Conservation (phyloP, 306 rosid genomes). For the Rubus parviflorus region DNA sequence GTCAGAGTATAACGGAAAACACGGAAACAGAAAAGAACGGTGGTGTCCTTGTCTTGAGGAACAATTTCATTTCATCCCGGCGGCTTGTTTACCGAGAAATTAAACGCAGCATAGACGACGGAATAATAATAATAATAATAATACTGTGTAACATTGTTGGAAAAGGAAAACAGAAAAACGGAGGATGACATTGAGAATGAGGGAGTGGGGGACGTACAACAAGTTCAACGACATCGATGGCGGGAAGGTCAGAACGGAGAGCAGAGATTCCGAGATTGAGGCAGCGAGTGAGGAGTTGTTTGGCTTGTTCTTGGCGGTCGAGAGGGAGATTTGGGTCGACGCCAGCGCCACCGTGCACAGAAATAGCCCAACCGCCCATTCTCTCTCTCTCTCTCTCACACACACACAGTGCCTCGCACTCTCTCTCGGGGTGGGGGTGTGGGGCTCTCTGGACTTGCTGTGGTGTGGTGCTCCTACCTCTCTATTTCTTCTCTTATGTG, state of each 20-base stretch:
- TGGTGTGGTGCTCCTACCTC: background rate
- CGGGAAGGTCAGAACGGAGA: conserved; percentile 65
- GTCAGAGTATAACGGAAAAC: background rate
- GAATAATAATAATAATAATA: background rate
- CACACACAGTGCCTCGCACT: background rate
- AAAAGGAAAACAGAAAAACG: no score
- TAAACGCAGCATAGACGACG: no score
- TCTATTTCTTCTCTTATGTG: background rate
- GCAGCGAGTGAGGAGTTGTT: conserved; percentile 73
- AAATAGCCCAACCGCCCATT: conserved; percentile 84
- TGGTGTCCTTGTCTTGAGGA: background rate
- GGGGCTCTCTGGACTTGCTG: background rate
- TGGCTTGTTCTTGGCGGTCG: conserved; percentile 80
- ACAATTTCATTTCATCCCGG: background rate
- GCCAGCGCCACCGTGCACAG: conserved; percentile 99
- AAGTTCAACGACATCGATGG: conserved; percentile 90
- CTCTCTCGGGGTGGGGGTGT: background rate
- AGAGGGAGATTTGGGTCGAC: conserved; percentile 91
- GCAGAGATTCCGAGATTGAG: conserved; percentile 83
- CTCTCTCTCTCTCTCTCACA: background rate
- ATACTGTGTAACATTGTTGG: background rate
- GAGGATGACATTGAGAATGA: no score
- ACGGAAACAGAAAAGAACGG: background rate
- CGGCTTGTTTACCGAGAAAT: background rate
- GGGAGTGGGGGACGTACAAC: conserved; percentile 52